Conservation (phyloP, 805 yeast genomes). For the Komagataella pseudopastoris region DNA sequence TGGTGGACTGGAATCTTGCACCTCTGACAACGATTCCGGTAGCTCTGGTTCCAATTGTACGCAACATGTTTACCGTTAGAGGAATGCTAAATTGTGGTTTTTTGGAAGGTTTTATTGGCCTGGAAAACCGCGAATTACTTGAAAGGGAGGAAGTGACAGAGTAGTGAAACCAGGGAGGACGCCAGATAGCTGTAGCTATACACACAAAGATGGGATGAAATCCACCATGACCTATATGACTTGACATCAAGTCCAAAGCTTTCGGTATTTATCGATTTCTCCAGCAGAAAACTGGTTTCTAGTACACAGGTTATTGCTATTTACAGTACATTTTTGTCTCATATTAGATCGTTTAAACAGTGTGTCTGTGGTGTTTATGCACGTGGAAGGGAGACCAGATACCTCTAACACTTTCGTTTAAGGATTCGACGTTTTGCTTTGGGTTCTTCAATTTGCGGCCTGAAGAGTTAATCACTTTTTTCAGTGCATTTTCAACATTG, state of each 20-base stretch:
- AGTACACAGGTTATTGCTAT: not conserved
- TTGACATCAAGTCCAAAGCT: not conserved
- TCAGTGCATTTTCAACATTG: constrained; percentile 51
- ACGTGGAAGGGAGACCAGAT: constrained; percentile 95
- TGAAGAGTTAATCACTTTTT: constrained; percentile 49
- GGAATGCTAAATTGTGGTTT: not conserved
- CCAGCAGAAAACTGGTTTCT: not conserved
- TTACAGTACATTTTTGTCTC: not conserved
- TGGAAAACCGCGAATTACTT: not conserved
- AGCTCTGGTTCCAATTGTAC: constrained; percentile 3
- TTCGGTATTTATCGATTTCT: not conserved
- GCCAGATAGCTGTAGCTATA: not conserved
- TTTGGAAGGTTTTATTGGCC: not conserved
- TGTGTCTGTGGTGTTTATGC: constrained; percentile 33
- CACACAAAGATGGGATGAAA: not conserved
- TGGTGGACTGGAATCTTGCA: constrained; percentile 11
- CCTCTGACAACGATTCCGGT: not conserved
- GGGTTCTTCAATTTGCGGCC: constrained; percentile 53
- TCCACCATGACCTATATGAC: not conserved
- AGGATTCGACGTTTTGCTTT: constrained; percentile 66
- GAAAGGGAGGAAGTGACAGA: not conserved
- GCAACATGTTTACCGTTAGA: not conserved
- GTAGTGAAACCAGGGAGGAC: not conserved
- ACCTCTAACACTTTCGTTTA: constrained; percentile 83
- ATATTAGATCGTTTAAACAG: constrained; percentile 16